Conservation (phyloP, 108 stramenopile species). For the Pseudonitzschia multiseries region DNA sequence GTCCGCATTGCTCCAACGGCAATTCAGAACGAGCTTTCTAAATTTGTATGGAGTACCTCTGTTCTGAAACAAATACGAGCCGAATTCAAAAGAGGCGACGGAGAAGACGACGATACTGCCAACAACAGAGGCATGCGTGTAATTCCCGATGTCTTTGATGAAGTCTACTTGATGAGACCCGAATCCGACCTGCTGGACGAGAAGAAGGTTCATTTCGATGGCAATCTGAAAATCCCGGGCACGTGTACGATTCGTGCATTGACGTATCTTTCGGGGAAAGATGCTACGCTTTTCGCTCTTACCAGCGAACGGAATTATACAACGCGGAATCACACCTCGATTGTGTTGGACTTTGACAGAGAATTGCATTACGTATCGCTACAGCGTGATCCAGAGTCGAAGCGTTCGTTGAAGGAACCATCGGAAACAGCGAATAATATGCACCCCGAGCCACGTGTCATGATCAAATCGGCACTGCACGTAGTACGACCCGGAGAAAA, state of each 20-base stretch:
- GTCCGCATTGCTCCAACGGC: constrained; percentile 5
- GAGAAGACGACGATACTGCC: neutral
- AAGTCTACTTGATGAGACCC: constrained; percentile 25
- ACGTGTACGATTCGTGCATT: constrained; percentile 12
- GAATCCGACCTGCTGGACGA: constrained; percentile 22
- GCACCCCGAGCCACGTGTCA: constrained; percentile 10
- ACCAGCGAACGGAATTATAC: constrained; percentile 17
- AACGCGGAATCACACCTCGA: neutral
- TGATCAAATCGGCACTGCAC: constrained; percentile 18
- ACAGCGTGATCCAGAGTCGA: neutral
- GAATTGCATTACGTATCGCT: constrained; percentile 13
- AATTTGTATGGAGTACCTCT: neutral
- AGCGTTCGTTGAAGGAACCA: neutral
- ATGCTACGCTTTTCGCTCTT: constrained; percentile 13
- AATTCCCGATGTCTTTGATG: constrained; percentile 6
- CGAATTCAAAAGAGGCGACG: neutral
- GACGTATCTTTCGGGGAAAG: constrained; percentile 7
- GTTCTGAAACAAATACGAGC: neutral
- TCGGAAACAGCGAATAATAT: neutral
- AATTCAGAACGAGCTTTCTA: neutral
- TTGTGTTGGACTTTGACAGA: constrained; percentile 21
- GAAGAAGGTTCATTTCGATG: constrained; percentile 20
- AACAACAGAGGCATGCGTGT: neutral
- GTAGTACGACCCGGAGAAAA: neutral
- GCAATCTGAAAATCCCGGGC: constrained; percentile 6